Conservation (phyloP, 352 stramenopile species). For the Elongisporangium senticosum region DNA sequence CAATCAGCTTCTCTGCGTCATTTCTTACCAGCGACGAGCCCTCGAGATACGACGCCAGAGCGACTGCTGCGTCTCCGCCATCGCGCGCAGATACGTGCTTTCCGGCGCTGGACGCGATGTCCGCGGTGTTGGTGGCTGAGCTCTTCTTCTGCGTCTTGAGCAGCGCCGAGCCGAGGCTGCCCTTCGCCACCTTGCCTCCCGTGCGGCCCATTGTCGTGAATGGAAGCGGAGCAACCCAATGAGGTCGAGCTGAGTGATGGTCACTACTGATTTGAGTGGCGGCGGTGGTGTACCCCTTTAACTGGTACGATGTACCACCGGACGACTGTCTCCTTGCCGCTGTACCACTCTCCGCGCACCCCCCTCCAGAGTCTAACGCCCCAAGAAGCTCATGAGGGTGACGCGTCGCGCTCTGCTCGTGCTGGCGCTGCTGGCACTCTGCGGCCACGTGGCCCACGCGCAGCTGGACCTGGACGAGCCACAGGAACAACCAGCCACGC, state of each 20-base stretch:
- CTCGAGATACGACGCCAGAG: slow-evolving; percentile 82
- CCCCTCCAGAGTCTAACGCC: not conserved
- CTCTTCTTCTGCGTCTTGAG: slow-evolving; percentile 73
- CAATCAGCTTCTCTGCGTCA: not conserved
- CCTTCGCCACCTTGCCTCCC: slow-evolving; percentile 68
- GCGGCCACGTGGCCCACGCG: slow-evolving; percentile 1
- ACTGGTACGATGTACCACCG: not conserved
- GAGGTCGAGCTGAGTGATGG: not conserved
- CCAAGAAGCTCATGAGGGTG: slow-evolving; percentile 11
- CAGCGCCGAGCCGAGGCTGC: slow-evolving; percentile 66
- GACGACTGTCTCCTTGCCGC: not conserved
- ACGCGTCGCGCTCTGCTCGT: slow-evolving; percentile 13
- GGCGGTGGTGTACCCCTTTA: not conserved
- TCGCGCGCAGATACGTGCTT: slow-evolving; percentile 81
- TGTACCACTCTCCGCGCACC: not conserved
- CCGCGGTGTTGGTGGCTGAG: slow-evolving; percentile 55
- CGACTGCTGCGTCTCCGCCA: slow-evolving; percentile 73
- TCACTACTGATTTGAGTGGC: not conserved
- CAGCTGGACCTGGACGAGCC: slow-evolving; percentile 7
- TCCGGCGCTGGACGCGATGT: slow-evolving; percentile 75
- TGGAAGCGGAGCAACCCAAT: not conserved
- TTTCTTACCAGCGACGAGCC: slow-evolving; percentile 65
- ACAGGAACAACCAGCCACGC: slow-evolving; percentile 14
- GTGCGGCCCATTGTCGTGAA: slow-evolving; percentile 53
- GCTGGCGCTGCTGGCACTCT: slow-evolving; percentile 17